These are phyloP conservation scores for Kwoniella bestiolae DNA, from an alignment of 768 basidiomycete species.

Conservation along the genomic window DNA sequence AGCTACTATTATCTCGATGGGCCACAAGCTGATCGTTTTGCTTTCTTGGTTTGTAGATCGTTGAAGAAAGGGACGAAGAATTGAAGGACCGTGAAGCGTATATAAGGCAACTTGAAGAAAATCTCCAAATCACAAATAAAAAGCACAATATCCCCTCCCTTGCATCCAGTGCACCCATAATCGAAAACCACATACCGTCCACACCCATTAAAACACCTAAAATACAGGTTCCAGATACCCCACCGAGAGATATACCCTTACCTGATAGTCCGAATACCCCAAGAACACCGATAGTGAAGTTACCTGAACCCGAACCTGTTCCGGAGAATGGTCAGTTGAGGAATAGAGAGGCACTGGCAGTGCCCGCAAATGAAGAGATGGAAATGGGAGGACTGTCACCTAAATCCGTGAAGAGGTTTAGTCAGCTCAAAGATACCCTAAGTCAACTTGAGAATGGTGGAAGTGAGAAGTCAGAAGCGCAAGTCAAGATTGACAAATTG, in stretches of 20 bases:
- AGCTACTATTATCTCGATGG: not conserved
- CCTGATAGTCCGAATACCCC: slow-evolving; percentile 18
- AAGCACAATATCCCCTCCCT: slow-evolving; percentile 52
- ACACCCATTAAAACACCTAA: slow-evolving; percentile 5
- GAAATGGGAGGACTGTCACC: slow-evolving; percentile 25
- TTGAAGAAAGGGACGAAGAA: slow-evolving; percentile 65
- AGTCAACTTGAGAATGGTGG: slow-evolving; percentile 23
- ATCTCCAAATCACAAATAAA: slow-evolving; percentile 57
- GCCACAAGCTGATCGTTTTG: not conserved
- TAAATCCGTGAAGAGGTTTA: slow-evolving; percentile 20
- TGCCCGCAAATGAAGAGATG: slow-evolving; percentile 1
- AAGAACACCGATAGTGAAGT: not conserved
- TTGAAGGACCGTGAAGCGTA: slow-evolving; percentile 90
- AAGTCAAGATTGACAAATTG: slow-evolving; percentile 82
- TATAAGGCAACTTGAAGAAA: slow-evolving; percentile 72
- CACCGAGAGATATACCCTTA: slow-evolving; percentile 21
- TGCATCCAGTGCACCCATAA: slow-evolving; percentile 32
- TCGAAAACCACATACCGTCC: not conserved
- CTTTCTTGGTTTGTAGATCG: slow-evolving; percentile 22
- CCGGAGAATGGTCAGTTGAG: not conserved
- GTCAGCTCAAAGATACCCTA: slow-evolving; percentile 20
- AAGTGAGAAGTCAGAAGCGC: slow-evolving; percentile 61
- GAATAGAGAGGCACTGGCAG: slow-evolving; percentile 2
- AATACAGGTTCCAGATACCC: slow-evolving; percentile 11
- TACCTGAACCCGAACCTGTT: not conserved